These are phyloP conservation scores for Thuidium tamariscinum DNA, from an alignment of 225 moss, liverwort and hornwort species.

Conservation along the genomic window DNA sequence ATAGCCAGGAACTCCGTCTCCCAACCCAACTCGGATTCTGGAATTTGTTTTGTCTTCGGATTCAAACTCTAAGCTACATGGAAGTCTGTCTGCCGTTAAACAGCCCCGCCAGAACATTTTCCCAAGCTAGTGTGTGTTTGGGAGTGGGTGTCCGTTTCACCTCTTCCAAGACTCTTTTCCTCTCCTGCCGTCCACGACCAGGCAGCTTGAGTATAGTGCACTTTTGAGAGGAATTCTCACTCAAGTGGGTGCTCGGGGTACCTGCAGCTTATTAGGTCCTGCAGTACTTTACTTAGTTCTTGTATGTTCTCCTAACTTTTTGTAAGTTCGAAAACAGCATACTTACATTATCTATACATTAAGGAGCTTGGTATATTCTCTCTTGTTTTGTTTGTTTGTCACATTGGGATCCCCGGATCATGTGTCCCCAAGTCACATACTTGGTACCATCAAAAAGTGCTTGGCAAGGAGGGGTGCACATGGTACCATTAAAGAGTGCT, in stretches of 20 bases:
- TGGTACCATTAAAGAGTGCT: no score
- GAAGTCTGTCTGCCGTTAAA: no score
- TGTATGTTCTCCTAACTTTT: neutral
- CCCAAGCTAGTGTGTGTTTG: neutral
- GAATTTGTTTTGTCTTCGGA: no score
- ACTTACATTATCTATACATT: neutral
- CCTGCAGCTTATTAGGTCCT: no score
- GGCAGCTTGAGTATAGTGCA: neutral
- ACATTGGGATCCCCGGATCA: no score
- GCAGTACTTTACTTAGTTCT: no score
- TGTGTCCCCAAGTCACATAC: no score
- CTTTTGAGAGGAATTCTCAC: neutral
- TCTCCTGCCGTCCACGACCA: neutral
- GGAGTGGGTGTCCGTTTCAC: neutral
- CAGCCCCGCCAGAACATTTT: neutral
- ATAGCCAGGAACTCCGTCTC: no score
- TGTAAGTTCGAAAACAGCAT: neutral
- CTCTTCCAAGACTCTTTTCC: neutral
- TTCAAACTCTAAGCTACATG: rapidly evolving
- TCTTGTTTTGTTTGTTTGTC: no score
- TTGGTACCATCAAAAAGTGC: no score
- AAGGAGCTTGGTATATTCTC: no score
- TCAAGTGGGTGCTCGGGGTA: neutral
- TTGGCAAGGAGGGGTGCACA: no score
- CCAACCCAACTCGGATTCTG: neutral